phyloP scores from a whole-genome alignment of 2,329 filamentous ascomycete species.

The Epichloe coenophiala region DNA sequence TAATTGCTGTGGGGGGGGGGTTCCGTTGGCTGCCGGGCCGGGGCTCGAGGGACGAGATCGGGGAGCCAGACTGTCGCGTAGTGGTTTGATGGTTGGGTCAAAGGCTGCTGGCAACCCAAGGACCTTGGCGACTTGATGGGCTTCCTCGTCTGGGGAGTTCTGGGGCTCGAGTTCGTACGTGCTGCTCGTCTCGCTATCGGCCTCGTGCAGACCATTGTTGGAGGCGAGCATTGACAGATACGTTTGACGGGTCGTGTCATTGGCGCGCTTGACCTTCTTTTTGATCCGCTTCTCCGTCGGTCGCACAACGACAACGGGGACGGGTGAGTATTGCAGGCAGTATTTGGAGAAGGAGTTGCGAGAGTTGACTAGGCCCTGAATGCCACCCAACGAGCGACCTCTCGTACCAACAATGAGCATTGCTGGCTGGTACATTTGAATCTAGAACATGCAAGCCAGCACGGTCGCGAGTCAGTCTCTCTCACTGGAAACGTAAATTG shows the following conservation, averaged over 20 bases:
- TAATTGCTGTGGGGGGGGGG: slow-evolving; percentile 7
- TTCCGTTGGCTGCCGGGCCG: slow-evolving; percentile 7
- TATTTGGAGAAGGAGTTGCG: slow-evolving; percentile 84
- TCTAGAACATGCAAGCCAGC: slow-evolving; percentile 34
- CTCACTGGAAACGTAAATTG: background rate
- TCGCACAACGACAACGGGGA: slow-evolving; percentile 84
- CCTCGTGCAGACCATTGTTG: slow-evolving; percentile 41
- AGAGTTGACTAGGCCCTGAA: slow-evolving; percentile 69
- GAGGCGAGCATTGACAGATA: slow-evolving; percentile 68
- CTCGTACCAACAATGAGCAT: slow-evolving; percentile 84
- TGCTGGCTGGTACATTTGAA: slow-evolving; percentile 80
- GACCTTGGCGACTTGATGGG: slow-evolving; percentile 49
- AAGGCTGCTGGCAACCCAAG: slow-evolving; percentile 49
- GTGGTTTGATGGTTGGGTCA: slow-evolving; percentile 49
- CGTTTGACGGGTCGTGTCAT: slow-evolving; percentile 60
- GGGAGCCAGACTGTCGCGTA: slow-evolving; percentile 20
- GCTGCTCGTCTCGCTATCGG: slow-evolving; percentile 39
- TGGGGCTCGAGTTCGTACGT: slow-evolving; percentile 41
- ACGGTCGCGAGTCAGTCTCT: slow-evolving; percentile 7
- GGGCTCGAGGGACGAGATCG: slow-evolving; percentile 11
- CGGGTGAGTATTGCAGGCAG: slow-evolving; percentile 83
- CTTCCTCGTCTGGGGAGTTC: slow-evolving; percentile 47
- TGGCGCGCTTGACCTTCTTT: slow-evolving; percentile 74
- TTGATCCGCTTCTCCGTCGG: slow-evolving; percentile 78
- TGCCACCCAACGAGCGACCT: slow-evolving; percentile 69